These are phyloP conservation scores for Suhomyces anneliseae DNA, from an alignment of 1,139 yeast species.

Conservation along the genomic window DNA sequence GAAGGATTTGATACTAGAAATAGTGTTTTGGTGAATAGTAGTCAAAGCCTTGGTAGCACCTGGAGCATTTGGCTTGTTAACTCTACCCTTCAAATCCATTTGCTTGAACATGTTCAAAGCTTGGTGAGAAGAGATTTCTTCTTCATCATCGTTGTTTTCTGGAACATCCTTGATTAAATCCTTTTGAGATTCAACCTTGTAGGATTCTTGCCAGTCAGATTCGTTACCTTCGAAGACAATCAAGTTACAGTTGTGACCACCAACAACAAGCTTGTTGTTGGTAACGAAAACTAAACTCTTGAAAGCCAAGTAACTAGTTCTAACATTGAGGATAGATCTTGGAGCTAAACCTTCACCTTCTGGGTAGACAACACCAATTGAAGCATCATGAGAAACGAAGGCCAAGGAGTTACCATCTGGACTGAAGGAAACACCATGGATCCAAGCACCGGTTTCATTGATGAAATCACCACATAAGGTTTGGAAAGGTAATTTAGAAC, in stretches of 20 bases:
- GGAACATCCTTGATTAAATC: slow-evolving; percentile 43
- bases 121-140: slow-evolving; percentile 68
- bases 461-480: slow-evolving; percentile 86
- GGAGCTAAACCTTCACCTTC: slow-evolving; percentile 64
- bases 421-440: slow-evolving; percentile 86
- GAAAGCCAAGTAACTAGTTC: slow-evolving; percentile 83
- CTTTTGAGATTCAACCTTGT: slow-evolving; percentile 59
- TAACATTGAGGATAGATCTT: slow-evolving; percentile 43
- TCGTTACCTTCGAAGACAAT: slow-evolving; percentile 75
- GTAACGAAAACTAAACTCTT: slow-evolving; percentile 67
- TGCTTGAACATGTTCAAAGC: slow-evolving; percentile 96
- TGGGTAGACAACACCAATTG: slow-evolving; percentile 76
- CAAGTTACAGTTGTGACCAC: slow-evolving; percentile 93
- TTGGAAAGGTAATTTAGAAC: slow-evolving; percentile 92
- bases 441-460: slow-evolving; percentile 82
- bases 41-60: slow-evolving; percentile 52
- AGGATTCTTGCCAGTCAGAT: slow-evolving; percentile 65
- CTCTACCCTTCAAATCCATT: slow-evolving; percentile 89
- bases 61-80: slow-evolving; percentile 38
- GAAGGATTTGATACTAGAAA: slow-evolving; percentile 70
- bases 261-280: slow-evolving; percentile 71
- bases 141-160: slow-evolving; percentile 44
- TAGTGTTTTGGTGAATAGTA: slow-evolving; percentile 91
- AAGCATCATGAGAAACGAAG: slow-evolving; percentile 76
- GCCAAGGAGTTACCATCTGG: slow-evolving; percentile 79